Conservation (phyloP, 169 alveolate genomes). For the Perkinsus olseni region DNA sequence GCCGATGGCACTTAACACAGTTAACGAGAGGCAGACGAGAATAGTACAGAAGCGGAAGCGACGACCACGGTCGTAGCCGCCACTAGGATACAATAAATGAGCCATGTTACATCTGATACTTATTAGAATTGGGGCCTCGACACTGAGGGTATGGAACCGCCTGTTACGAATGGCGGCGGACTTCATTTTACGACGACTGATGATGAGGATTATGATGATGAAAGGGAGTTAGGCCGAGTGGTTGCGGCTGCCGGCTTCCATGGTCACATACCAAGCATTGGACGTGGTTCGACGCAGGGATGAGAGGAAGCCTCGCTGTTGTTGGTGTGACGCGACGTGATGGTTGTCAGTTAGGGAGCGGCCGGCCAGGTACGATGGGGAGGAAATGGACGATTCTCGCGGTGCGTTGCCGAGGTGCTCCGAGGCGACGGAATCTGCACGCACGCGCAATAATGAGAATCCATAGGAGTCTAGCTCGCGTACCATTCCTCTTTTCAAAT, state of each 20-base stretch:
- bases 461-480: too few relatives aligned
- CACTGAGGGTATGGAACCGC: too few relatives aligned
- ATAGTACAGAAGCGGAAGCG: not conserved
- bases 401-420: not conserved
- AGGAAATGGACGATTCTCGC: not conserved
- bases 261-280: not conserved
- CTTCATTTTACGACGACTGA: too few relatives aligned
- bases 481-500: too few relatives aligned
- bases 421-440: not conserved
- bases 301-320: not conserved
- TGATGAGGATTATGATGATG: too few relatives aligned
- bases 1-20: not conserved
- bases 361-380: not conserved
- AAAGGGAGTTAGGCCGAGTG: not conserved
- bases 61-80: too few relatives aligned
- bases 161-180: too few relatives aligned
- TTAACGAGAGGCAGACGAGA: not conserved
- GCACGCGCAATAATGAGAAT: too few relatives aligned
- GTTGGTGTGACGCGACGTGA: not conserved
- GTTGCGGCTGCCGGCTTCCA: not conserved
- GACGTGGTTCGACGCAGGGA: not conserved
- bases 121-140: not conserved
- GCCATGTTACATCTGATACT: not conserved
- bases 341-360: not conserved
- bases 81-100: not conserved